Percentiles rank a stretch among this genome's conserved stretches.
phyloP scores from a whole-genome alignment of 2,329 filamentous ascomycete species.

The Penicillium rolfsii region DNA sequence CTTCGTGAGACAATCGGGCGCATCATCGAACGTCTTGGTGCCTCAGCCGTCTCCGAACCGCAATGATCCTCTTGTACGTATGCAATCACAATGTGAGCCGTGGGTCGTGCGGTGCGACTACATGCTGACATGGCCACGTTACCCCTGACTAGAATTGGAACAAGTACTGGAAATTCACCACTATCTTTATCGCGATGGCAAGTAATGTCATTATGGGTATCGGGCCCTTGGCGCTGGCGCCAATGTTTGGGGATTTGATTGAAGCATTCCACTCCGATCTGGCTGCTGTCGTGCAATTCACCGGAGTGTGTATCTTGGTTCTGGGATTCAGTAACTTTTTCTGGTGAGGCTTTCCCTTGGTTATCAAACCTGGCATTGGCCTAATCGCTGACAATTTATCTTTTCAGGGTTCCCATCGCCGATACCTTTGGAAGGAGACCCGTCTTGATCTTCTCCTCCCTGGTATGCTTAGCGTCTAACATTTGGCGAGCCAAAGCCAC shows the following conservation, averaged over 20 bases:
- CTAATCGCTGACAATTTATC: neutral
- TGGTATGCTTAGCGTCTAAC: constrained; percentile 57
- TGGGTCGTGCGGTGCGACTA: neutral
- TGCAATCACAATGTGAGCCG: neutral
- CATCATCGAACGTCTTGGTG: constrained; percentile 51
- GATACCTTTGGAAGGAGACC: constrained; percentile 60
- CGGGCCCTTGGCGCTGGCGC: constrained; percentile 58
- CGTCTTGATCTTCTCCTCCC: constrained; percentile 56
- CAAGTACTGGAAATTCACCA: constrained; percentile 52
- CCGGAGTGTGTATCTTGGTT: constrained; percentile 59
- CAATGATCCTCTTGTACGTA: constrained; percentile 49
- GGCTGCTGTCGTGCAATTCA: constrained; percentile 59
- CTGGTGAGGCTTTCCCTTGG: constrained; percentile 45
- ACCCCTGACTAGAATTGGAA: constrained; percentile 51
- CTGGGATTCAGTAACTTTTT: constrained; percentile 64
- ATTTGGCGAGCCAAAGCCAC: constrained; percentile 63
- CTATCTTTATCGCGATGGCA: constrained; percentile 51
- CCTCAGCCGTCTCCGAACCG: constrained; percentile 55
- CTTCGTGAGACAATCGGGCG: constrained; percentile 60
- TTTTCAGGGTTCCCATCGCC: constrained; percentile 57
- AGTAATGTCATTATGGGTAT: constrained; percentile 59
- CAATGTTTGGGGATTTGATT: constrained; percentile 65
- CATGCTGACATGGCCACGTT: neutral
- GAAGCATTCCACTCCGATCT: constrained; percentile 58
- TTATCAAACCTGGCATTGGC: no score